Conservation (phyloP, 371 early-diverging fungal species). For the Rhizomucor miehei region DNA sequence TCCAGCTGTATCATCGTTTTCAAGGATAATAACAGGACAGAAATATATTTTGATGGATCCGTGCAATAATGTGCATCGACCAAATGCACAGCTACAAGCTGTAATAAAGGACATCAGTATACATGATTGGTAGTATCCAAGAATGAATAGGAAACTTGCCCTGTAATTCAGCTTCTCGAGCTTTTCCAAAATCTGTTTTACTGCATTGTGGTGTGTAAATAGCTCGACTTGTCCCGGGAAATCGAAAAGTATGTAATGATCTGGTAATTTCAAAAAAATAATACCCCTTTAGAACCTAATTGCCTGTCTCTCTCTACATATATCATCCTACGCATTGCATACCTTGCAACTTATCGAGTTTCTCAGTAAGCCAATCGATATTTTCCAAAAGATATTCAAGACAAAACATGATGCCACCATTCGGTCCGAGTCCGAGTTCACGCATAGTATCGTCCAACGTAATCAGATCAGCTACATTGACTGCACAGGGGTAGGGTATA, state of each 20-base stretch:
- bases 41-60: slow-evolving; percentile 91
- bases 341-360: slow-evolving; percentile 68
- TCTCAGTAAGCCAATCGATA: slow-evolving; percentile 90
- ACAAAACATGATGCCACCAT: slow-evolving; percentile 98
- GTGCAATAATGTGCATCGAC: slow-evolving; percentile 94
- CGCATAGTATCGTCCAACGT: slow-evolving; percentile 96
- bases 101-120: slow-evolving; percentile 5
- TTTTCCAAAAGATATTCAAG: slow-evolving; percentile 93
- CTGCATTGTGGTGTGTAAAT: slow-evolving; percentile 89
- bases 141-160: slow-evolving; percentile 34
- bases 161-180: slow-evolving; percentile 75
- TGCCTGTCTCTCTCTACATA: no score
- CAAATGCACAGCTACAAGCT: slow-evolving; percentile 89
- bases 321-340: no score
- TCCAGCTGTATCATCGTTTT: slow-evolving; percentile 94
- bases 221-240: slow-evolving; percentile 99
- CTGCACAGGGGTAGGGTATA: slow-evolving; percentile 83
- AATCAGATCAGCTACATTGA: slow-evolving; percentile 93
- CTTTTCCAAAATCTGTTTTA: slow-evolving; percentile 75
- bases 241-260: slow-evolving; percentile 94
- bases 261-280: slow-evolving; percentile 24
- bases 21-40: slow-evolving; percentile 82
- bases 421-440: slow-evolving; percentile 94
- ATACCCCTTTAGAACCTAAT: no score
- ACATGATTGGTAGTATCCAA: slow-evolving; percentile 1